phyloP scores from a whole-genome alignment of 2,329 filamentous ascomycete genomes.

The Paraphoma sp. region DNA sequence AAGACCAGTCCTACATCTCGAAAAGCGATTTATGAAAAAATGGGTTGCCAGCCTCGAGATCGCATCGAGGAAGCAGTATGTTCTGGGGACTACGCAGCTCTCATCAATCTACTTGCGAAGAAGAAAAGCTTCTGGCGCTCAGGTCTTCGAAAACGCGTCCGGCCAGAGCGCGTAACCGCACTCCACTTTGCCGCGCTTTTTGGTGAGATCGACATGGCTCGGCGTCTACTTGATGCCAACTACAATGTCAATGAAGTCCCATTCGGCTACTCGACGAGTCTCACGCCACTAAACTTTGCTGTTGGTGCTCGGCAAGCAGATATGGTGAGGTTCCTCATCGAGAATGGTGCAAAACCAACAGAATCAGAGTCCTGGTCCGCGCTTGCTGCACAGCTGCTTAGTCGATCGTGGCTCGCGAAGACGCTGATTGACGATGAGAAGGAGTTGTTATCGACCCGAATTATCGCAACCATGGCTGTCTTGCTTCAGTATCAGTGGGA shows the following conservation, averaged over 20 bases:
- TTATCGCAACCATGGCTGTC: conserved; percentile 20
- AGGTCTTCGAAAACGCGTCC: conserved; percentile 23
- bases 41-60: conserved; percentile 29
- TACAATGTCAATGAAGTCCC: conserved; percentile 31
- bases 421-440: conserved; percentile 28
- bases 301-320: conserved; percentile 30
- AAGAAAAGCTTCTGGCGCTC: conserved; percentile 27
- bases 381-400: conserved; percentile 26
- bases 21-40: conserved; percentile 24
- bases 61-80: conserved; percentile 30
- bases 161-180: conserved; percentile 28
- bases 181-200: conserved; percentile 34
- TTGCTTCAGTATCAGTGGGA: conserved; percentile 25
- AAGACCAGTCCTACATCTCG: conserved; percentile 11
- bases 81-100: conserved; percentile 13
- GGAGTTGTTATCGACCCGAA: conserved; percentile 15
- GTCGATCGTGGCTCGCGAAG: conserved; percentile 29
- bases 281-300: conserved; percentile 27
- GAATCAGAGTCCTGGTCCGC: conserved; percentile 29
- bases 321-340: conserved; percentile 29
- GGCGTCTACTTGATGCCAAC: conserved; percentile 15
- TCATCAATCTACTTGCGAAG: conserved; percentile 21
- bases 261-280: conserved; percentile 27
- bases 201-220: conserved; percentile 32
- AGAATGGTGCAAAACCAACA: conserved; percentile 19